Percentiles rank a stretch among this genome's conserved stretches.
These are phyloP conservation scores for Trichosporon sp. DNA, from an alignment of 1,284 basidiomycete genomes.

Conservation along the genomic window DNA sequence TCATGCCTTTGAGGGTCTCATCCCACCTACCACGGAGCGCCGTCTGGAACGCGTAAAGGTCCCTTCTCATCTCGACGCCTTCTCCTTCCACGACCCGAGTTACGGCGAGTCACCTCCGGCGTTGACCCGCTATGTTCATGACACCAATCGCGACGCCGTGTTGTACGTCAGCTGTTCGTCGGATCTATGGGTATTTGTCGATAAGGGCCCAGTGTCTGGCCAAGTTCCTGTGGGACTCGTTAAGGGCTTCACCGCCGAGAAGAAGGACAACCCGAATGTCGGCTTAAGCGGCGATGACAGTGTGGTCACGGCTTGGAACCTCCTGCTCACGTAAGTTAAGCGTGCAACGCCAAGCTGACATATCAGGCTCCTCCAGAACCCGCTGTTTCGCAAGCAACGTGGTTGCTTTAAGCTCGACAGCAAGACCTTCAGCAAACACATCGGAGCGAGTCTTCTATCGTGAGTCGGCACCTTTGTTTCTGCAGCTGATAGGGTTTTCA, in stretches of 20 bases:
- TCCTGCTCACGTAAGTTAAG: constrained; percentile 34
- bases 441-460: constrained; percentile 32
- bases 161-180: constrained; percentile 35
- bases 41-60: constrained; percentile 31
- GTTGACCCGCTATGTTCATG: neutral
- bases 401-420: constrained; percentile 42
- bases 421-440: constrained; percentile 27
- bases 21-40: constrained; percentile 11
- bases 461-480: constrained; percentile 8
- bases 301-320: constrained; percentile 33
- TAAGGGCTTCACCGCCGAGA: constrained; percentile 32
- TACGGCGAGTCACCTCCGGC: constrained; percentile 1
- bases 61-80: constrained; percentile 27
- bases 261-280: constrained; percentile 30
- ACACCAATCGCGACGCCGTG: neutral
- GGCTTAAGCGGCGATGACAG: constrained; percentile 23
- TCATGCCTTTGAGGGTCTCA: constrained; percentile 26
- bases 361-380: constrained; percentile 35
- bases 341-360: neutral
- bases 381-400: constrained; percentile 38
- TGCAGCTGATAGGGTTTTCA: constrained; percentile 4
- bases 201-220: constrained; percentile 32
- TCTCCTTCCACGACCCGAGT: constrained; percentile 26
- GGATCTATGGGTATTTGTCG: constrained; percentile 32
- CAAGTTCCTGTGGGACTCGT: constrained; percentile 33